Percentiles rank a stretch among this genome's conserved stretches.
These are phyloP conservation scores for Abrus pulchellus DNA, from an alignment of 306 rosid genomes.

Conservation along the genomic window DNA sequence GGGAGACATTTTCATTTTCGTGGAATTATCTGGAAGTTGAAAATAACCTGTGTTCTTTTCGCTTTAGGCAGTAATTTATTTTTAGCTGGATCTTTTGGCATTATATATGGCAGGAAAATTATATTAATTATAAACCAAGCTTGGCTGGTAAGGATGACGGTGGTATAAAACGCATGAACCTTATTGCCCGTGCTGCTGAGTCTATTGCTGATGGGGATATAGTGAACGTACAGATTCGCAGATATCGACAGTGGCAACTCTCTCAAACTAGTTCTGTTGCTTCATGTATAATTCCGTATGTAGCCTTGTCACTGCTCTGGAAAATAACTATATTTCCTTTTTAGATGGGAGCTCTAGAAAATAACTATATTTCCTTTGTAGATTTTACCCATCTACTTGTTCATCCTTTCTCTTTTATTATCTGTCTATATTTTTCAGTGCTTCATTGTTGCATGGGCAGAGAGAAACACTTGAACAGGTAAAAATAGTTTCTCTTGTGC, in stretches of 20 bases:
- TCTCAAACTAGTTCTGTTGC: slow-evolving; percentile 84
- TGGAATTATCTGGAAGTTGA: slow-evolving; percentile 32
- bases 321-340: slow-evolving; percentile 27
- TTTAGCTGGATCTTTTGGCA: slow-evolving; percentile 17
- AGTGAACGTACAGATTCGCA: slow-evolving; percentile 91
- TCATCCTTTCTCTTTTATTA: slow-evolving; percentile 27
- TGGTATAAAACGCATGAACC: slow-evolving; percentile 83
- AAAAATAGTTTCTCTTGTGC: slow-evolving; percentile 47
- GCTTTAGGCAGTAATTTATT: slow-evolving; percentile 16
- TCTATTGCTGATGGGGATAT: slow-evolving; percentile 94
- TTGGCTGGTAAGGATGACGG: slow-evolving; percentile 72
- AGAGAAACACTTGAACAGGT: slow-evolving; percentile 91
- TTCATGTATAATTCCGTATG: slow-evolving; percentile 93
- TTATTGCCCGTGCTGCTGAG: slow-evolving; percentile 91
- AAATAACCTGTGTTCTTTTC: slow-evolving; percentile 22
- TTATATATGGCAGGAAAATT: slow-evolving; percentile 82
- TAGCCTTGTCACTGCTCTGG: slow-evolving; percentile 50
- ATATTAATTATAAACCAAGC: slow-evolving; percentile 87
- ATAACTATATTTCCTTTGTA: slow-evolving; percentile 4
- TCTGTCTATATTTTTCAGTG: slow-evolving; percentile 61
- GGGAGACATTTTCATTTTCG: slow-evolving; percentile 2
- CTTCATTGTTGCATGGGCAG: slow-evolving; percentile 84
- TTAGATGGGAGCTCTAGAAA: slow-evolving; percentile 44
- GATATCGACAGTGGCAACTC: slow-evolving; percentile 98
- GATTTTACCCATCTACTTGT: slow-evolving; percentile 35